Conservation (phyloP, 257 asterid species). For the Solanum lignicaule region DNA sequence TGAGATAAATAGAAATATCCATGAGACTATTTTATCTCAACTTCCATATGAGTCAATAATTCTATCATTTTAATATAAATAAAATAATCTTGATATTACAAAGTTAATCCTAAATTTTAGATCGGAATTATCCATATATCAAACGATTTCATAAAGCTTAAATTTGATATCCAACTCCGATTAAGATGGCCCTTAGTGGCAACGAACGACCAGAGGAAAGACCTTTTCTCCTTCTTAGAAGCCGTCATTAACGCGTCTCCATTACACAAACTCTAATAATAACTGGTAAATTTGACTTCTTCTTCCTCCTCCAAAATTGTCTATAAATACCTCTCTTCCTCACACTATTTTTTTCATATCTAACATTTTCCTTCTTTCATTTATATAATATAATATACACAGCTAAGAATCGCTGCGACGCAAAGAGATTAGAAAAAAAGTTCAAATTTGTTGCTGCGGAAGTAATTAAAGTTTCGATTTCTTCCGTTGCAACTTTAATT, state of each 20-base stretch:
- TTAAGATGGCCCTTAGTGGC: neutral
- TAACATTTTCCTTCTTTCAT: neutral
- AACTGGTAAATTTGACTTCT: neutral
- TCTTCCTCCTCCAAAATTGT: neutral
- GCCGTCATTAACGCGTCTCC: neutral
- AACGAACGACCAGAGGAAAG: neutral
- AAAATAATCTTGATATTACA: no score
- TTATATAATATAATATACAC: neutral
- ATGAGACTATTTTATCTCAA: neutral
- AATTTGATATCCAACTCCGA: neutral
- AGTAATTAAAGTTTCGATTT: neutral
- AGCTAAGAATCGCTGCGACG: neutral
- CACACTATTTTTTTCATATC: neutral
- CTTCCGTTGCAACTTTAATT: neutral
- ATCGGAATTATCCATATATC: fast-evolving
- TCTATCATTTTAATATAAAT: no score
- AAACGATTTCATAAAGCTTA: no score
- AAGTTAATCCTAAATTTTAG: neutral
- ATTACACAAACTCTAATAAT: neutral
- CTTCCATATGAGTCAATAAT: no score
- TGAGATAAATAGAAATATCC: no score
- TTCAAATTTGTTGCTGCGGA: slow-evolving; percentile 6
- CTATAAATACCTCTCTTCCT: neutral
- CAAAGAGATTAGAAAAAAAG: no score
- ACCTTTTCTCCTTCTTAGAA: neutral